These are phyloP conservation scores for Talaromyces verruculosus DNA, from an alignment of 2,329 filamentous ascomycete genomes.

Conservation along the genomic window DNA sequence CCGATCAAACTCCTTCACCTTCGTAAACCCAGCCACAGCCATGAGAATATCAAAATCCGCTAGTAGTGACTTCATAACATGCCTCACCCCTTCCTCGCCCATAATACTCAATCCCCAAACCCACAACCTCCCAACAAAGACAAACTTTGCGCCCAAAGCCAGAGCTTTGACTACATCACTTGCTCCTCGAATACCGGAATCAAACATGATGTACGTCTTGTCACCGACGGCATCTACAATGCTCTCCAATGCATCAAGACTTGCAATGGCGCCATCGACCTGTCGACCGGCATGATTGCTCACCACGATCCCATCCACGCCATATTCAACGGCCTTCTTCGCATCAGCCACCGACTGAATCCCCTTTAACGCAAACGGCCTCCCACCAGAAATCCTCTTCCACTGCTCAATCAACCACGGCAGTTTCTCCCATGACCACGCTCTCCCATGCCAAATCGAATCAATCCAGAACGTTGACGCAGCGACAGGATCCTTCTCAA, in stretches of 20 bases:
- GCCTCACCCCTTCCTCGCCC: constrained; percentile 60
- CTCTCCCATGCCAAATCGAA: constrained; percentile 63
- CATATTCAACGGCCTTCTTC: constrained; percentile 54
- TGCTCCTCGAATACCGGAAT: constrained; percentile 58
- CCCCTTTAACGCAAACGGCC: constrained; percentile 65
- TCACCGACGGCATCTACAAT: constrained; percentile 56
- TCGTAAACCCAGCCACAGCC: constrained; percentile 58
- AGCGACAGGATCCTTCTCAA: constrained; percentile 51
- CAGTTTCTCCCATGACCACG: constrained; percentile 66
- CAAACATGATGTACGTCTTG: constrained; percentile 58
- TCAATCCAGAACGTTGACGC: constrained; percentile 65
- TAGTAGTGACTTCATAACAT: constrained; percentile 62
- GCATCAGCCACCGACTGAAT: constrained; percentile 69
- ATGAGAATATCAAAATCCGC: constrained; percentile 64
- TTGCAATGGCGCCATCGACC: constrained; percentile 61
- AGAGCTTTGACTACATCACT: constrained; percentile 62
- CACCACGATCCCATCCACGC: constrained; percentile 67
- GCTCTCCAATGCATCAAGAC: constrained; percentile 60
- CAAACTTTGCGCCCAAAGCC: constrained; percentile 61
- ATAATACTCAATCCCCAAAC: constrained; percentile 61
- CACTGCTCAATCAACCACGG: constrained; percentile 63
- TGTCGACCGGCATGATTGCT: constrained; percentile 70
- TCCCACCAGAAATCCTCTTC: constrained; percentile 54
- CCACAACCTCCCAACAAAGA: constrained; percentile 62
- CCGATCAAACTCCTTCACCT: constrained; percentile 53